Percentiles rank a stretch among this genome's conserved stretches.
phyloP scores from a whole-genome alignment of 129 eudicot genomes.

The Arctium minus region DNA sequence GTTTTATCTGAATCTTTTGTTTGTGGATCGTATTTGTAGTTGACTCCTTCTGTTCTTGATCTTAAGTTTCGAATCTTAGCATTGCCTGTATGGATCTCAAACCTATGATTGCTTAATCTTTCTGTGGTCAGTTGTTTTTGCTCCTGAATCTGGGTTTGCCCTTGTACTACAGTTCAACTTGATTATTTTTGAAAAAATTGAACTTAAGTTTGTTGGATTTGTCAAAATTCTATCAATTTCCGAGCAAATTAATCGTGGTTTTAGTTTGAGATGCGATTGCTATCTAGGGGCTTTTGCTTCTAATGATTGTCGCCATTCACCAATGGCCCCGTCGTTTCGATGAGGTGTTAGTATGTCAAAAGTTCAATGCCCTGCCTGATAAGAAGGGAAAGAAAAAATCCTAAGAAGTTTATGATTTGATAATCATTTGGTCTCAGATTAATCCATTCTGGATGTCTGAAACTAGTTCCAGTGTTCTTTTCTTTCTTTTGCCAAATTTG shows the following conservation, averaged over 20 bases:
- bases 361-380: background rate
- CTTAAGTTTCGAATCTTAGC: background rate
- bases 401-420: background rate
- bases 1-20: slow-evolving; percentile 8
- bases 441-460: background rate
- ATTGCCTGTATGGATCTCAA: slow-evolving; percentile 7
- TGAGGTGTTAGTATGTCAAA: background rate
- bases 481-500: background rate
- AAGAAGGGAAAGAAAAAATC: background rate
- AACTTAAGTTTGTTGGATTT: slow-evolving; percentile 9
- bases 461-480: background rate
- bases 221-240: background rate
- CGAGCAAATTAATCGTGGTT: background rate
- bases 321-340: background rate
- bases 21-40: background rate
- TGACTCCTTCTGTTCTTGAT: slow-evolving; percentile 6
- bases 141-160: background rate
- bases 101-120: background rate
- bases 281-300: background rate
- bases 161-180: background rate
- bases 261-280: background rate
- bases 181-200: background rate
- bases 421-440: background rate
- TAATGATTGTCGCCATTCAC: background rate
- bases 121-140: background rate